Conservation (phyloP, 164 flowering plant genomes). For the Annona cherimola region DNA sequence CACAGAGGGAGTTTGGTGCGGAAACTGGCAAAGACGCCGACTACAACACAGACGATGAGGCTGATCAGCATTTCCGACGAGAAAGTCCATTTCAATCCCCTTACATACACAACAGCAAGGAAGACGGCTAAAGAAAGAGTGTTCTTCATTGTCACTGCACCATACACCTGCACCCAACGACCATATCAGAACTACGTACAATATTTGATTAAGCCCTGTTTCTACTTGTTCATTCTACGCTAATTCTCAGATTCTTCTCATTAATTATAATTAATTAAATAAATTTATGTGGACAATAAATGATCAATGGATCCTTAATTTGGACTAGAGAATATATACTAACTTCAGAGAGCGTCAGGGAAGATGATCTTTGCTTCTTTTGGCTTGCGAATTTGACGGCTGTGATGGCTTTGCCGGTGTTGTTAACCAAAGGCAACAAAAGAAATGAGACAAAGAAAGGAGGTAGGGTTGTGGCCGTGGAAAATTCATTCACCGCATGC, state of each 20-base stretch:
- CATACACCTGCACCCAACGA: slow-evolving; percentile 54
- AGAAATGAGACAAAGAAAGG: slow-evolving; percentile 89
- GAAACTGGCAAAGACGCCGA: slow-evolving; percentile 68
- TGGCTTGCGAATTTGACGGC: slow-evolving; percentile 72
- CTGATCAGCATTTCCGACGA: slow-evolving; percentile 69
- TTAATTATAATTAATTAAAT: too few species aligned
- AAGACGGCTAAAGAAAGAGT: slow-evolving; percentile 61
- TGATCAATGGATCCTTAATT: too few species aligned
- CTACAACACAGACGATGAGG: slow-evolving; percentile 46
- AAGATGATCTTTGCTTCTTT: slow-evolving; percentile 60
- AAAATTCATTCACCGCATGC: slow-evolving; percentile 74
- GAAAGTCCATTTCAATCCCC: slow-evolving; percentile 73
- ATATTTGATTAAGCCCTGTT: too few species aligned
- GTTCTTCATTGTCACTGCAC: slow-evolving; percentile 71
- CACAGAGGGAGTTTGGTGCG: slow-evolving; percentile 69
- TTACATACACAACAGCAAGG: slow-evolving; percentile 52
- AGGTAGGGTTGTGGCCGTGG: slow-evolving; percentile 71
- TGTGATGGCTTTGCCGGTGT: slow-evolving; percentile 84
- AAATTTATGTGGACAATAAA: too few species aligned
- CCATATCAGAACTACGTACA: neutral
- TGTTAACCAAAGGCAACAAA: slow-evolving; percentile 76
- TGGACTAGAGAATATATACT: neutral
- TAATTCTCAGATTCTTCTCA: too few species aligned
- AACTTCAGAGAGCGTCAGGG: slow-evolving; percentile 89
- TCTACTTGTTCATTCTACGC: too few species aligned